A percentile compares a stretch with the other conserved stretches of the same genome.
Conservation (phyloP, 1,284 basidiomycete genomes). For the Tylopilus orsonianus region DNA sequence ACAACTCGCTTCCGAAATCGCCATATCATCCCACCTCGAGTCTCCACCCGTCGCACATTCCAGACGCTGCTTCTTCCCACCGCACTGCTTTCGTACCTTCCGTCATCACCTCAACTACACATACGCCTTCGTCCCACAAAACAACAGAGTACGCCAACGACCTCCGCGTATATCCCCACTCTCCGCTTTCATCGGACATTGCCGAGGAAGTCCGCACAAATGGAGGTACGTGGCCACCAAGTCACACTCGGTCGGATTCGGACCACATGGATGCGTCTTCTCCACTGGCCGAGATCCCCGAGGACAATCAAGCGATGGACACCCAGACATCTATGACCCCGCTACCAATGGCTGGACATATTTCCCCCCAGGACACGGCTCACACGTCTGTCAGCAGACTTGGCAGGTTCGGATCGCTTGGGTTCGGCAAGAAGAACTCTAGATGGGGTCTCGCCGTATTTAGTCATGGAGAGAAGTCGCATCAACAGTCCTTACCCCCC, state of each 20-base stretch:
- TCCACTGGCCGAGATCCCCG: constrained; percentile 44
- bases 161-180: constrained; percentile 31
- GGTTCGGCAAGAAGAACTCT: constrained; percentile 65
- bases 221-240: constrained; percentile 28
- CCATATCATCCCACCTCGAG: constrained; percentile 36
- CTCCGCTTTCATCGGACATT: constrained; percentile 33
- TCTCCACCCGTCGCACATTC: constrained; percentile 39
- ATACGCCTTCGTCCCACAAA: constrained; percentile 35
- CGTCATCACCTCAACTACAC: constrained; percentile 35
- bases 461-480: constrained; percentile 69
- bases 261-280: constrained; percentile 60
- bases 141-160: constrained; percentile 39
- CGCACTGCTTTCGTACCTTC: constrained; percentile 55
- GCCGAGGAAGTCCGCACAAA: constrained; percentile 41
- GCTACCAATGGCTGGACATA: constrained; percentile 35
- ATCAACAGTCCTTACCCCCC: constrained; percentile 59
- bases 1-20: constrained; percentile 41
- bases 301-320: constrained; percentile 46
- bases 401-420: constrained; percentile 52
- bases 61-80: constrained; percentile 53
- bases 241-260: constrained; percentile 44
- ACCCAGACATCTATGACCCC: constrained; percentile 52
- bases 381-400: constrained; percentile 49
- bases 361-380: constrained; percentile 30
- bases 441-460: constrained; percentile 73